phyloP scores from a whole-genome alignment of 2,329 filamentous ascomycete species.

The Dryadomyces sulphureus region DNA sequence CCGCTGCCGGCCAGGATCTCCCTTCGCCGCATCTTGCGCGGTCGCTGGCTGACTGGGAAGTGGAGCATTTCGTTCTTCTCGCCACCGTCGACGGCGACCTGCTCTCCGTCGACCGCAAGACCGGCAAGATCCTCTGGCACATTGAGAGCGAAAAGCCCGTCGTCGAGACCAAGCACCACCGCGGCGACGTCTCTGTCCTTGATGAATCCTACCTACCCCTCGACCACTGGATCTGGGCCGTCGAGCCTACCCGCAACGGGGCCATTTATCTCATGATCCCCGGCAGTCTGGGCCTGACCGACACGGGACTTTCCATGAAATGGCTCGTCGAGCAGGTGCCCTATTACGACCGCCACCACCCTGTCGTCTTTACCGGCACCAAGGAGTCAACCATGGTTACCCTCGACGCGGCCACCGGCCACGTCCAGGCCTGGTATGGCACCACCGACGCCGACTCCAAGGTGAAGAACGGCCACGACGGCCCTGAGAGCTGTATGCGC shows the following conservation, averaged over 20 bases:
- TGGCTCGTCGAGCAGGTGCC: conserved; percentile 70
- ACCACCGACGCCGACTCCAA: conserved; percentile 35
- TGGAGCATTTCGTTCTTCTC: conserved; percentile 99
- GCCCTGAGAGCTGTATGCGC: conserved; percentile 57
- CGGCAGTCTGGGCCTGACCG: conserved; percentile 43
- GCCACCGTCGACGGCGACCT: conserved; percentile 98
- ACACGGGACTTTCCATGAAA: conserved; percentile 65
- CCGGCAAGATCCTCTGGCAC: conserved; percentile 73
- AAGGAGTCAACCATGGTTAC: conserved; percentile 86
- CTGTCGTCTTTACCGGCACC: conserved; percentile 77
- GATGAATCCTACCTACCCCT: conserved; percentile 48
- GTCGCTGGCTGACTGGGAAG: conserved; percentile 98
- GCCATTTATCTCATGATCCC: conserved; percentile 77
- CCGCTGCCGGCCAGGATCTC: conserved; percentile 41
- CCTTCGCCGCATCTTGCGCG: conserved; percentile 85
- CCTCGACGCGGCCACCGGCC: conserved; percentile 73
- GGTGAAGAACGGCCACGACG: conserved; percentile 42
- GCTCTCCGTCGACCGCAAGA: conserved; percentile 79
- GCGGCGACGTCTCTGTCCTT: conserved; percentile 48
- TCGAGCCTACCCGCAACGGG: conserved; percentile 81
- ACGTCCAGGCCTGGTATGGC: conserved; percentile 72
- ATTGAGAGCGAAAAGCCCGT: conserved; percentile 73
- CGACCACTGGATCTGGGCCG: conserved; percentile 86
- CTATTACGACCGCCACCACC: conserved; percentile 58
- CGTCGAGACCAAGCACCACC: conserved; percentile 77